phyloP scores from a whole-genome alignment of 345 rosid genomes.

The Psidium friedrichsthalianum region DNA sequence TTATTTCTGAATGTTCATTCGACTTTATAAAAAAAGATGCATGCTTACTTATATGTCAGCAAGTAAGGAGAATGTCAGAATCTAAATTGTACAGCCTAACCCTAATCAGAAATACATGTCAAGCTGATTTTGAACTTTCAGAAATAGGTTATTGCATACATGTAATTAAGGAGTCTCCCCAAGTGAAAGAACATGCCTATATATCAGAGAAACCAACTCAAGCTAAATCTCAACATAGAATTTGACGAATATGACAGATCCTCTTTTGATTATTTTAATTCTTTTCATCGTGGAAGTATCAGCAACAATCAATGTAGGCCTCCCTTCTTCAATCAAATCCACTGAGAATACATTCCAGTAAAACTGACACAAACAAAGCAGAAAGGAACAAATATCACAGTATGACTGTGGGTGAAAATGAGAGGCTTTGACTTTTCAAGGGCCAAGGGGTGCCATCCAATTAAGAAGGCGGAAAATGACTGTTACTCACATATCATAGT shows the following conservation, averaged over 20 bases:
- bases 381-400: not conserved
- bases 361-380: not conserved
- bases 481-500: not conserved
- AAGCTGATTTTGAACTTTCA: not conserved
- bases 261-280: not conserved
- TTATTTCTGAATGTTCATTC: not conserved
- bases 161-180: not conserved
- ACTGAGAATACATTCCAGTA: not conserved
- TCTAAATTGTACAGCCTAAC: not conserved
- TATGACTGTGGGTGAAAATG: conserved; percentile 8
- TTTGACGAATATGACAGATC: not conserved
- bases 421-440: conserved; percentile 7
- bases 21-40: not conserved
- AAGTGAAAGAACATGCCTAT: not conserved
- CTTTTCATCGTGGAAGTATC: not conserved
- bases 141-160: not conserved
- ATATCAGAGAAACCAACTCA: not conserved
- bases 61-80: not conserved
- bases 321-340: not conserved
- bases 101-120: not conserved
- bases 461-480: conserved; percentile 5
- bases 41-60: not conserved
- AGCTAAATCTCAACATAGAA: not conserved
- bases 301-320: not conserved
- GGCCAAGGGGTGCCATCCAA: not conserved